phyloP scores from a whole-genome alignment of 441 rosid genomes.

The Erodium moschatum region DNA sequence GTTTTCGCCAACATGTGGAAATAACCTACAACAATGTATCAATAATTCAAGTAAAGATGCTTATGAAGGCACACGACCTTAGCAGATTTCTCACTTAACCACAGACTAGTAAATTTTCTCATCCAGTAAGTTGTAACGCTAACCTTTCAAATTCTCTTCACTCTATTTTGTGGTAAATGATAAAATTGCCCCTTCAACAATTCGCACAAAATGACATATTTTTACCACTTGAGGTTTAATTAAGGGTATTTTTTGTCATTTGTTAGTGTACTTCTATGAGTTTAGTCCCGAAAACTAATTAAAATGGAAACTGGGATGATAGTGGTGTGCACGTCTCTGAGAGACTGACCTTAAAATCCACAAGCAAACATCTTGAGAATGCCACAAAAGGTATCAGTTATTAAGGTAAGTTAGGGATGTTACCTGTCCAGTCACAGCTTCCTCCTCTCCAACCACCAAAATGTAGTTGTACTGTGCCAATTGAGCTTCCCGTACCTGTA shows the following conservation, averaged over 20 bases:
- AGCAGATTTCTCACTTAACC: too few species aligned
- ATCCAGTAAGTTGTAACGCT: too few species aligned
- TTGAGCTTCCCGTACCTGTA: constrained; percentile 93
- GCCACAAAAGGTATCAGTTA: background rate
- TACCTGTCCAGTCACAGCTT: constrained; percentile 75
- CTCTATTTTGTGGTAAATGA: too few species aligned
- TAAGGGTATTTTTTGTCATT: too few species aligned
- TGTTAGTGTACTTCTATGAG: background rate
- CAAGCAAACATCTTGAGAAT: background rate
- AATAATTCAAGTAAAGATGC: too few species aligned
- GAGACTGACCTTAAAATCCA: background rate
- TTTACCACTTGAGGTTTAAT: background rate
- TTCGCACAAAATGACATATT: too few species aligned
- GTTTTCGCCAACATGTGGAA: background rate
- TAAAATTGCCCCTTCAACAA: too few species aligned
- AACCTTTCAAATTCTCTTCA: too few species aligned
- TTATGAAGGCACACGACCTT: too few species aligned
- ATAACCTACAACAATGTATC: too few species aligned
- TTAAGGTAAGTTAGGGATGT: background rate
- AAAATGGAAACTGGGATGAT: background rate
- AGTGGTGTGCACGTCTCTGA: background rate
- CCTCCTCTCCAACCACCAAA: constrained; percentile 88
- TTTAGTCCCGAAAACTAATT: background rate
- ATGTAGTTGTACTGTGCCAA: constrained; percentile 87
- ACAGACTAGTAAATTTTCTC: too few species aligned